phyloP scores from a whole-genome alignment of 192 early-diverging fungal species.

The Entomortierella beljakovae region DNA sequence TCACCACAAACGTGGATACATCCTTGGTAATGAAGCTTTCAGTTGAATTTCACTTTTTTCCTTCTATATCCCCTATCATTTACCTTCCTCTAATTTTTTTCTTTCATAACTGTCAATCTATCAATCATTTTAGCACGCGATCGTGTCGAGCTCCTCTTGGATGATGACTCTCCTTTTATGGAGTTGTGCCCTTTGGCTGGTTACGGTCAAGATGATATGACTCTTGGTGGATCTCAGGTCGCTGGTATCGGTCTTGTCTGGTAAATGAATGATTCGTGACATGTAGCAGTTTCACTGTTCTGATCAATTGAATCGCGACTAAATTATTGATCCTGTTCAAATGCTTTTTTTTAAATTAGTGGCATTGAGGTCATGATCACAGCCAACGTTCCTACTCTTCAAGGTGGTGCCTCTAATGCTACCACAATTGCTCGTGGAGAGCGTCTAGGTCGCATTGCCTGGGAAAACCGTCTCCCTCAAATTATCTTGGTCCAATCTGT shows the following conservation, averaged over 20 bases:
- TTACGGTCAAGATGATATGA: slow-evolving; percentile 72
- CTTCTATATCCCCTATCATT: neutral
- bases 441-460: slow-evolving; percentile 65
- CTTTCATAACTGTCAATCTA: neutral
- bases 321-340: neutral
- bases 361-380: slow-evolving; percentile 68
- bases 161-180: slow-evolving; percentile 74
- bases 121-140: slow-evolving; percentile 60
- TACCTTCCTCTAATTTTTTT: neutral
- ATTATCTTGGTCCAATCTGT: slow-evolving; percentile 71
- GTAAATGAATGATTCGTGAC: slow-evolving; percentile 39
- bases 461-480: slow-evolving; percentile 68
- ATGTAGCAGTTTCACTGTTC: neutral
- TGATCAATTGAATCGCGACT: neutral
- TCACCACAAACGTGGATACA: slow-evolving; percentile 70
- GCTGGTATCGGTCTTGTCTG: slow-evolving; percentile 73
- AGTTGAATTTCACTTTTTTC: neutral
- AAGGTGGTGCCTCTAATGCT: slow-evolving; percentile 72
- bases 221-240: slow-evolving; percentile 72
- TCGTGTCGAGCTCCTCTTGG: slow-evolving; percentile 67
- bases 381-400: slow-evolving; percentile 69
- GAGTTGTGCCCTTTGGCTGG: slow-evolving; percentile 73
- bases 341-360: slow-evolving; percentile 10
- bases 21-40: slow-evolving; percentile 58
- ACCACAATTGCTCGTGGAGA: slow-evolving; percentile 64